Evolutionary conservation across 208 protist genomes (phyloP), one percentile per base, ranked within the genome.

Genomic region (Leishmania guyanensis): DNA sequence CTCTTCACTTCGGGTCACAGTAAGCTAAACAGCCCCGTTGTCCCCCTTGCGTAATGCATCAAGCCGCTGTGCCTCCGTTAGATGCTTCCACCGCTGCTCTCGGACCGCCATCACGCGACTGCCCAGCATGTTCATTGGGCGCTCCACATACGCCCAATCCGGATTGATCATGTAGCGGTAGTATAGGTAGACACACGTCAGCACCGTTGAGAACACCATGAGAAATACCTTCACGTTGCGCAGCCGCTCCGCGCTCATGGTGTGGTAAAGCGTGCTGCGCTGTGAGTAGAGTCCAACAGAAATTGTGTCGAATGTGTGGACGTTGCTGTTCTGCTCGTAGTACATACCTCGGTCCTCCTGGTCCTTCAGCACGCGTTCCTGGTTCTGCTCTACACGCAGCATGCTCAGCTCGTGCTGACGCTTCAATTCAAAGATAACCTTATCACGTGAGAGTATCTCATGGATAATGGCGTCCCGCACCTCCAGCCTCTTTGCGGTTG

Each of bases 311-410:
- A 97, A 97, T 33, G 94, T 97, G 77, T 93, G 88, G 12, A 96
- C 93, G 80, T 97, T 97, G 77, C 88, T 92, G 89, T 97, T 97
- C 81, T 97, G 94, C 77, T 97, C 94, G 80, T 96, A 97, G 84
- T 97, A 97, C 91, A 97, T 93, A 51, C 93, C 94, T 46, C 94
- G 90, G 73, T 96, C 94, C 73, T 96, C 89, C 84, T 97, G 94
- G 62, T 97, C 92, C 60, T 95, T 96, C 58, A 97, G 85, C 33
- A 94, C 87, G 70, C 94, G 92, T 46, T 85, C 86, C 71, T 97
- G 94, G 50, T 93, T 90, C 78, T 97, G 92, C 83, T 96, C 89
- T 17, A 97, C 92, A 29, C 94, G 91, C 26, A 95, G 90, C 94
- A 97, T 97, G 81, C 90, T 95, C 14, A 97, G 92, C 88, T 97